Evolutionary conservation across 2,329 filamentous ascomycete species (phyloP).

Genomic region (Pseudovirgaria hyperparasitica): DNA sequence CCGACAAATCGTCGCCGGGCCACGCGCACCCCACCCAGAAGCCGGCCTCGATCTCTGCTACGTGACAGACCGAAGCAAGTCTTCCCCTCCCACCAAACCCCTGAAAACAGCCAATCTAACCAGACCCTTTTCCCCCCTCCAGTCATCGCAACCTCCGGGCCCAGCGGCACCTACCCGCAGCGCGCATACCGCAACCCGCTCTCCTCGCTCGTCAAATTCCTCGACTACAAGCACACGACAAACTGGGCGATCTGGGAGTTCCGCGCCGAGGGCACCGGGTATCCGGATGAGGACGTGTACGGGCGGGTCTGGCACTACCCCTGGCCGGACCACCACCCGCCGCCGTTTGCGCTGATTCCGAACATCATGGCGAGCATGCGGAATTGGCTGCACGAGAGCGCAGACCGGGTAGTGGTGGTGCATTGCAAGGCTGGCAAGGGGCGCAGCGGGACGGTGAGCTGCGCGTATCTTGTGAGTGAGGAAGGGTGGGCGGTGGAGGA

Average conservation of each 20-base stretch:
- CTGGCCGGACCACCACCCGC: constrained; percentile 94
- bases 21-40: constrained; percentile 71
- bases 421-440: constrained; percentile 98
- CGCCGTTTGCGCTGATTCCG: constrained; percentile 79
- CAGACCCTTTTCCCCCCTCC: constrained; percentile 12
- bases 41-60: constrained; percentile 91
- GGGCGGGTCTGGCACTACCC: constrained; percentile 79
- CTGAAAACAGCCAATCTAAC: constrained; percentile 19
- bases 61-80: constrained; percentile 68
- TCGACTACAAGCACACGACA: constrained; percentile 65
- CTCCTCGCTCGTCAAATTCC: constrained; percentile 72
- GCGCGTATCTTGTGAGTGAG: constrained; percentile 81
- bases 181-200: constrained; percentile 90
- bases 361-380: constrained; percentile 86
- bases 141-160: constrained; percentile 68
- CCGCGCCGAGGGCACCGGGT: constrained; percentile 88
- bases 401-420: constrained; percentile 65
- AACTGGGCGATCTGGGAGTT: constrained; percentile 98
- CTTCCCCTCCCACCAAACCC: constrained; percentile 27
- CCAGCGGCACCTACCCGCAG: constrained; percentile 78
- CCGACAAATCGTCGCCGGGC: constrained; percentile 82
- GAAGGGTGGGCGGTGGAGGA: constrained; percentile 57
- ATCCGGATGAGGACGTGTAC: constrained; percentile 83
- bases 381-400: constrained; percentile 55
- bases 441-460: constrained; percentile 74